Evolutionary conservation across 495 filamentous ascomycete species (phyloP).

Genomic region (Aspergillus biplanus): DNA sequence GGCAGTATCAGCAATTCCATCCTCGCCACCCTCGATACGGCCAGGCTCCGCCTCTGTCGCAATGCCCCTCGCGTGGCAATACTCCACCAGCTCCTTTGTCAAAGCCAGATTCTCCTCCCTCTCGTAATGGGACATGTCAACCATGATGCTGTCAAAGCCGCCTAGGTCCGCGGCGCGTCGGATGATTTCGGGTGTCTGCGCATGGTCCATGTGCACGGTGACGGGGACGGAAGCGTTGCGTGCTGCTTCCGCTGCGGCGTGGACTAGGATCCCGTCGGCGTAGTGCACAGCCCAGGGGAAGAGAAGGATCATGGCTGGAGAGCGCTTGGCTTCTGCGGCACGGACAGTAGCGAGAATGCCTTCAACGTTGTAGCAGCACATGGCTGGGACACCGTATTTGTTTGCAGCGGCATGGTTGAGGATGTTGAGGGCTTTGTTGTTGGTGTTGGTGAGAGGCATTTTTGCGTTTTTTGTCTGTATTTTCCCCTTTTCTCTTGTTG

Average conservation of each 20-base stretch:
- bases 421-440: slow-evolving; percentile 68
- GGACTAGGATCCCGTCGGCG: slow-evolving; percentile 63
- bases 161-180: slow-evolving; percentile 64
- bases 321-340: slow-evolving; percentile 73
- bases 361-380: slow-evolving; percentile 89
- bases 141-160: slow-evolving; percentile 81
- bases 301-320: slow-evolving; percentile 80
- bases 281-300: slow-evolving; percentile 86
- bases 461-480: slow-evolving; percentile 20
- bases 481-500: background rate
- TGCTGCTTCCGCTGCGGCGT: slow-evolving; percentile 65
- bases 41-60: slow-evolving; percentile 82
- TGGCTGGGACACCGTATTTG: slow-evolving; percentile 72
- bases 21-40: slow-evolving; percentile 82
- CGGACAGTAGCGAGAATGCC: slow-evolving; percentile 77
- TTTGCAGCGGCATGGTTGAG: slow-evolving; percentile 67
- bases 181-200: slow-evolving; percentile 73
- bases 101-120: slow-evolving; percentile 77
- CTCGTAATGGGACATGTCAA: slow-evolving; percentile 82
- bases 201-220: slow-evolving; percentile 77
- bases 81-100: slow-evolving; percentile 69
- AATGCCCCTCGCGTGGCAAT: slow-evolving; percentile 76
- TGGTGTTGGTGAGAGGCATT: slow-evolving; percentile 53
- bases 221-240: slow-evolving; percentile 69
- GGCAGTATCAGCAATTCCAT: slow-evolving; percentile 76